phyloP scores from a whole-genome alignment of 2,329 filamentous ascomycete genomes.

The Pseudogymnoascus pannorum region DNA sequence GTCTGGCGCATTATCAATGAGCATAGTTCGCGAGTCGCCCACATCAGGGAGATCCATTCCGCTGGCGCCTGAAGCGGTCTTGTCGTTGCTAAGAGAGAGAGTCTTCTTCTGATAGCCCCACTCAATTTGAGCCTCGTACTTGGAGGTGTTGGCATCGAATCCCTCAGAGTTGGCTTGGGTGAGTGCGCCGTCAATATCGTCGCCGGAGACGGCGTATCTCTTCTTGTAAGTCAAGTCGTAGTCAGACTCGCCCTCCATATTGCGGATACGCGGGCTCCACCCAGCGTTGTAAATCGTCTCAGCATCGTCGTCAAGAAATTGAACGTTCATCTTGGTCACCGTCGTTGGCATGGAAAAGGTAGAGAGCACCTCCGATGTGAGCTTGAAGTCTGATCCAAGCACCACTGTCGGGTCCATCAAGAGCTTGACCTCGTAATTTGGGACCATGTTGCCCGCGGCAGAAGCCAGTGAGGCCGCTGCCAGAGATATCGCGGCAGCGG shows the following conservation, averaged over 20 bases:
- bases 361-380: constrained; percentile 25
- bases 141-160: constrained; percentile 26
- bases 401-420: constrained; percentile 29
- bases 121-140: constrained; percentile 32
- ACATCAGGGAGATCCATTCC: constrained; percentile 23
- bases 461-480: constrained; percentile 3
- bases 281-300: constrained; percentile 30
- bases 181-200: constrained; percentile 27
- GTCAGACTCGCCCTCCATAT: constrained; percentile 26
- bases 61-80: constrained; percentile 23
- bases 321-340: constrained; percentile 31
- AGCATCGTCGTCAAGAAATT: constrained; percentile 31
- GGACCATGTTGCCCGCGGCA: constrained; percentile 19
- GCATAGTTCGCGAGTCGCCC: constrained; percentile 19
- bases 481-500: not conserved
- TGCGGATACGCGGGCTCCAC: constrained; percentile 34
- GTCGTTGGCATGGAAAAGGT: constrained; percentile 27
- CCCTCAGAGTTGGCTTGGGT: constrained; percentile 28
- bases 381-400: constrained; percentile 26
- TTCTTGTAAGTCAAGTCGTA: constrained; percentile 36
- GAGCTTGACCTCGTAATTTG: constrained; percentile 31
- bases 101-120: constrained; percentile 32
- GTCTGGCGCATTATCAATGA: constrained; percentile 25
- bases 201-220: constrained; percentile 27
- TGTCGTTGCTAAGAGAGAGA: constrained; percentile 30